Evolutionary conservation across 2,329 filamentous ascomycete genomes (phyloP), one percentile per base, ranked within the genome.

Genomic region (Annulohypoxylon truncatum): DNA sequence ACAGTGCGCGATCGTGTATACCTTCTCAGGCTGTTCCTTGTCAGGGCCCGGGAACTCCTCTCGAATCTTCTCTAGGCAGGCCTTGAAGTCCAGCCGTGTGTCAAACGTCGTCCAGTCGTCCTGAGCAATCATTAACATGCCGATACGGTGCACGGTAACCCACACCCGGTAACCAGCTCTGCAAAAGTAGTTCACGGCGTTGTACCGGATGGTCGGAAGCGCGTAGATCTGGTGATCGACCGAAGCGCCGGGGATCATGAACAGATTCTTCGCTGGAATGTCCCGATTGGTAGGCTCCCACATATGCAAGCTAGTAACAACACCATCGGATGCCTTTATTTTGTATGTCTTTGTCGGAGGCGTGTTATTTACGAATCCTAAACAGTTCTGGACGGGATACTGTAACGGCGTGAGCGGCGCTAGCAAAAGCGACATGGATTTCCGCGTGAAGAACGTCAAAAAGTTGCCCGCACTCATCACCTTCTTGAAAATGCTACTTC

Each of bases 151-250:
- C 0, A 89, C 85, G 0, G 82, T 77, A 2, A 88, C 77, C 69
- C 86, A 90, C 15, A 89, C 85, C 4, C 85, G 82, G 76, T 90
- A 89, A 7, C 89, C 89, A 0, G 83, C 84, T 1, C 83, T 79
- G 2, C 82, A 85, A 74, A 90, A 86, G 77, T 89, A 89, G 72
- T 90, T 87, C 66, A 90, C 82, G 0, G 87, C 82, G 73, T 90
- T 90, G 67, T 83, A 84, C n/a, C 82, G 81, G 58, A 90, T 88
- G 1, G 88, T 90, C 1, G 88, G 87, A 26, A 89, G 79, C 0
- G 88, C 83, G 67, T 82, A 90, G 56, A 90, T 88, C 67, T 87
- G 84, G 69, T 90, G 85, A 73, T 90, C 86, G 0, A 90, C 88
- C 0, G 85, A 81, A 0, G 87, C 87, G 18, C 88, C 89, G 0